Percentiles rank a stretch among this genome's conserved stretches.
These are phyloP conservation scores for Fusarium sp. DNA, from an alignment of 2,329 filamentous ascomycete species.

Conservation along the genomic window DNA sequence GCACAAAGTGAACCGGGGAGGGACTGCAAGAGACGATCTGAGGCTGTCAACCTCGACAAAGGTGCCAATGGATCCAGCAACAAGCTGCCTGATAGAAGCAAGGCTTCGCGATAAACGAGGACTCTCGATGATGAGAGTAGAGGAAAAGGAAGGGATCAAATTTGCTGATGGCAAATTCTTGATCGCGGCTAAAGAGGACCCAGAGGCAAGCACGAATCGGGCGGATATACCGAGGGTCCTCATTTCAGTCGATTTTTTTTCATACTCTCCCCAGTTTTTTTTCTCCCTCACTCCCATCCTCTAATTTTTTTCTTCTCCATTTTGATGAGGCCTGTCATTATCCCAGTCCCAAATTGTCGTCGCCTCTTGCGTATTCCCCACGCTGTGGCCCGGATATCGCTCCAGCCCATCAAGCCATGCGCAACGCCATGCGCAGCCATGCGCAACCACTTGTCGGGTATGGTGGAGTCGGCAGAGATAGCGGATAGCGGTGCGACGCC, in stretches of 20 bases:
- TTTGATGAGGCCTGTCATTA: constrained; percentile 17
- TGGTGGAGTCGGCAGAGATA: constrained; percentile 41
- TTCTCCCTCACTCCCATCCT: constrained; percentile 3
- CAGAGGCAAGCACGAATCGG: constrained; percentile 32
- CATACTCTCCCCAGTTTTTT: constrained; percentile 28
- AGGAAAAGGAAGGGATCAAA: constrained; percentile 25
- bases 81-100: constrained; percentile 21
- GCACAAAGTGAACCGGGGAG: background rate
- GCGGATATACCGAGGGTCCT: constrained; percentile 36
- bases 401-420: constrained; percentile 26
- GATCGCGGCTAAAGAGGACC: constrained; percentile 25
- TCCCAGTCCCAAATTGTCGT: constrained; percentile 29
- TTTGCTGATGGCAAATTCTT: constrained; percentile 39
- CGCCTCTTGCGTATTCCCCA: constrained; percentile 29
- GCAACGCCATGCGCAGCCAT: constrained; percentile 28
- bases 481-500: constrained; percentile 29
- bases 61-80: constrained; percentile 22
- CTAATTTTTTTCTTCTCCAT: background rate
- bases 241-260: constrained; percentile 26
- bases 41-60: constrained; percentile 9
- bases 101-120: constrained; percentile 9
- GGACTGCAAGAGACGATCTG: background rate
- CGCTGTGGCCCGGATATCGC: constrained; percentile 24
- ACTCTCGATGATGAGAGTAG: constrained; percentile 18
- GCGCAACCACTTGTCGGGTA: constrained; percentile 27